These are phyloP conservation scores for Talaromyces albobiverticillius DNA, from an alignment of 2,329 filamentous ascomycete species.

Conservation along the genomic window DNA sequence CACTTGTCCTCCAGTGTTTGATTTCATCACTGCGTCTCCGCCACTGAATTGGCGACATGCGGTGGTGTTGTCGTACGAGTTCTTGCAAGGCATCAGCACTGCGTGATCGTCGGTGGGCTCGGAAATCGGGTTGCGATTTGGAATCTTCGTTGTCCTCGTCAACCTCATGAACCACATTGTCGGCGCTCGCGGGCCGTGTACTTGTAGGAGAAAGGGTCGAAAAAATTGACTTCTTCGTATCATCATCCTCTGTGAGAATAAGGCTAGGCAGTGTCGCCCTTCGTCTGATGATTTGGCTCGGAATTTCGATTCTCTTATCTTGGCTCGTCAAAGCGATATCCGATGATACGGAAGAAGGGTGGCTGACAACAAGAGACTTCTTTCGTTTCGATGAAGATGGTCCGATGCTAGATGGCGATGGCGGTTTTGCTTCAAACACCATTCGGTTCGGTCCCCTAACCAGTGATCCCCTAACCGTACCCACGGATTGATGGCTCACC, in stretches of 20 bases:
- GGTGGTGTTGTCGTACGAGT: slow-evolving; percentile 31
- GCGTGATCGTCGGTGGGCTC: slow-evolving; percentile 42
- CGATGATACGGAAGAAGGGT: slow-evolving; percentile 13
- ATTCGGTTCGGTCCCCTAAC: slow-evolving; percentile 15
- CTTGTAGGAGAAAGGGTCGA: slow-evolving; percentile 17
- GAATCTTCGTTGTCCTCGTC: slow-evolving; percentile 13
- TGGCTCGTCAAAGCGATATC: not conserved
- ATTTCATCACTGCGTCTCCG: slow-evolving; percentile 40
- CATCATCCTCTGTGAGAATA: slow-evolving; percentile 40
- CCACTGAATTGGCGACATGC: slow-evolving; percentile 41
- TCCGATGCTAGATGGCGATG: slow-evolving; percentile 17
- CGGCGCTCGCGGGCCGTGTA: slow-evolving; percentile 13
- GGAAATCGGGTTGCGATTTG: slow-evolving; percentile 18
- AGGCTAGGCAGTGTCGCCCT: slow-evolving; percentile 46
- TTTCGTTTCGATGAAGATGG: slow-evolving; percentile 9
- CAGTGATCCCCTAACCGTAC: not conserved
- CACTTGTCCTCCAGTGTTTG: slow-evolving; percentile 34
- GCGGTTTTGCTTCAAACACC: slow-evolving; percentile 23
- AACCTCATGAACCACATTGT: slow-evolving; percentile 6
- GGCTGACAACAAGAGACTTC: slow-evolving; percentile 4
- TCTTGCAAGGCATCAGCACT: slow-evolving; percentile 42
- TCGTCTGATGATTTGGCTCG: slow-evolving; percentile 26
- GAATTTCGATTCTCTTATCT: slow-evolving; percentile 17
- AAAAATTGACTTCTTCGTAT: slow-evolving; percentile 22
- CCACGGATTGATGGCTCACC: not conserved